Percentiles rank a stretch among this genome's conserved stretches.
These are phyloP conservation scores for Austroboletus eburneus DNA, from an alignment of 768 basidiomycete species.

Conservation along the genomic window DNA sequence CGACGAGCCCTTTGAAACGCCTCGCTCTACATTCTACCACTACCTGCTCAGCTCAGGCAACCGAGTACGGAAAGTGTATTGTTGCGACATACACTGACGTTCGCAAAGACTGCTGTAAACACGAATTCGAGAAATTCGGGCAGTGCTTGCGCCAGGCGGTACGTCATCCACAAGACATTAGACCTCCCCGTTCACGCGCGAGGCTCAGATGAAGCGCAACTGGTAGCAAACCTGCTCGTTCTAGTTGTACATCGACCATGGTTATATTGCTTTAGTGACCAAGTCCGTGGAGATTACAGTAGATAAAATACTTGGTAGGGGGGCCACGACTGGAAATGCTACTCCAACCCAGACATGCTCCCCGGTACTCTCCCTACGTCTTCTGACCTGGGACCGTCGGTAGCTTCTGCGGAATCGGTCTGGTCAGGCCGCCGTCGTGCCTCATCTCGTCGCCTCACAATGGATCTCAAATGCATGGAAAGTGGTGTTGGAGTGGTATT, in stretches of 20 bases:
- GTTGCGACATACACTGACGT: slow-evolving; percentile 80
- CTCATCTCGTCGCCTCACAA: slow-evolving; percentile 48
- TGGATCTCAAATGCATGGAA: slow-evolving; percentile 44
- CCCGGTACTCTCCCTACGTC: slow-evolving; percentile 34
- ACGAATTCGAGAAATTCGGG: slow-evolving; percentile 82
- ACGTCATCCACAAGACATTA: slow-evolving; percentile 32
- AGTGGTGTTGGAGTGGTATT: slow-evolving; percentile 55
- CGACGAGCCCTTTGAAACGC: slow-evolving; percentile 49
- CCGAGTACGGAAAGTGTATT: slow-evolving; percentile 86
- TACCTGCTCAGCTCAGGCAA: slow-evolving; percentile 69
- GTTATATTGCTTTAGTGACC: slow-evolving; percentile 6
- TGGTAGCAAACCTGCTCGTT: slow-evolving; percentile 36
- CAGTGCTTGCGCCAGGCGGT: slow-evolving; percentile 79
- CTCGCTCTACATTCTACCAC: slow-evolving; percentile 69
- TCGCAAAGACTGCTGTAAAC: slow-evolving; percentile 74
- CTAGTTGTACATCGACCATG: background rate
- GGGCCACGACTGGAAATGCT: slow-evolving; percentile 10
- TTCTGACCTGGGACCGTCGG: slow-evolving; percentile 35
- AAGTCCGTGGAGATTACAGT: slow-evolving; percentile 14
- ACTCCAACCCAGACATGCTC: slow-evolving; percentile 22
- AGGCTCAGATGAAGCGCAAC: slow-evolving; percentile 50
- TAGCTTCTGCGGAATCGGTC: slow-evolving; percentile 17
- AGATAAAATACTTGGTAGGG: slow-evolving; percentile 10
- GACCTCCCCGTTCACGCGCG: background rate
- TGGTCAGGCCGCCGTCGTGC: slow-evolving; percentile 33